Evolutionary conservation across 768 basidiomycete species (phyloP).

Genomic region (Leucosporidium creatinivorum): DNA sequence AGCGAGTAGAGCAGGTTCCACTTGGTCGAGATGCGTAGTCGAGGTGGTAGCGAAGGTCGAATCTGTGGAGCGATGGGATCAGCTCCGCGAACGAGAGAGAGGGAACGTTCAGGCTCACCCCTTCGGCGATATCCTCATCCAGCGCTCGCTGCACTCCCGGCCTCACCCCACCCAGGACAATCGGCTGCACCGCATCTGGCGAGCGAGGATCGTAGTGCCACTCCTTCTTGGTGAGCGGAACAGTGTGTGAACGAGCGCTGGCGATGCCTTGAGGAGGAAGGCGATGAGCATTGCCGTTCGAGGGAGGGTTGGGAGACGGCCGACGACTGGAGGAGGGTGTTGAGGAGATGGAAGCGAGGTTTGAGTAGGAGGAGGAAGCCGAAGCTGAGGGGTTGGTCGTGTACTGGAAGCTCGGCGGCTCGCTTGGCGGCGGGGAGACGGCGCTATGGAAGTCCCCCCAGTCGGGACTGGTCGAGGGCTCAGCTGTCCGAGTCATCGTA

Average conservation of each 20-base stretch:
- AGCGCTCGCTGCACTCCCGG: slow-evolving; percentile 19
- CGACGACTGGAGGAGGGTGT: not conserved
- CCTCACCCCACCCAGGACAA: slow-evolving; percentile 18
- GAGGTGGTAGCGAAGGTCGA: slow-evolving; percentile 62
- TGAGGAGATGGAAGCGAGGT: not conserved
- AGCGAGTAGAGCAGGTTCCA: slow-evolving; percentile 83
- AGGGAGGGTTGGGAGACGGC: not conserved
- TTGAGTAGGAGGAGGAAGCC: not conserved
- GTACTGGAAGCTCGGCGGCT: not conserved
- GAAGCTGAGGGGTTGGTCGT: not conserved
- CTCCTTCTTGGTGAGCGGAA: slow-evolving; percentile 5
- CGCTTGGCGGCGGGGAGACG: not conserved
- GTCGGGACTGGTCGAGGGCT: too few species aligned
- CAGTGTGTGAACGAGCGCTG: not conserved
- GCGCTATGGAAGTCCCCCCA: slow-evolving; percentile 2
- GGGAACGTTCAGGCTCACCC: slow-evolving; percentile 8
- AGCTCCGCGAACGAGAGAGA: not conserved
- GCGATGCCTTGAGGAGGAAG: not conserved
- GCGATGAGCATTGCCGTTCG: not conserved
- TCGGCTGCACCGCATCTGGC: slow-evolving; percentile 18
- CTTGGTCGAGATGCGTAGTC: slow-evolving; percentile 58
- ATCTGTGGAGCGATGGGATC: slow-evolving; percentile 47
- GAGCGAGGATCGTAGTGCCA: not conserved
- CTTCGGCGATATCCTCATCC: slow-evolving; percentile 25
- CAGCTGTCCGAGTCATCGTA: too few species aligned